Percentiles rank a stretch among this genome's conserved stretches.
Evolutionary conservation across 1,284 basidiomycete species (phyloP).

Genomic region (Apiotrichum mycotoxinovorans): DNA sequence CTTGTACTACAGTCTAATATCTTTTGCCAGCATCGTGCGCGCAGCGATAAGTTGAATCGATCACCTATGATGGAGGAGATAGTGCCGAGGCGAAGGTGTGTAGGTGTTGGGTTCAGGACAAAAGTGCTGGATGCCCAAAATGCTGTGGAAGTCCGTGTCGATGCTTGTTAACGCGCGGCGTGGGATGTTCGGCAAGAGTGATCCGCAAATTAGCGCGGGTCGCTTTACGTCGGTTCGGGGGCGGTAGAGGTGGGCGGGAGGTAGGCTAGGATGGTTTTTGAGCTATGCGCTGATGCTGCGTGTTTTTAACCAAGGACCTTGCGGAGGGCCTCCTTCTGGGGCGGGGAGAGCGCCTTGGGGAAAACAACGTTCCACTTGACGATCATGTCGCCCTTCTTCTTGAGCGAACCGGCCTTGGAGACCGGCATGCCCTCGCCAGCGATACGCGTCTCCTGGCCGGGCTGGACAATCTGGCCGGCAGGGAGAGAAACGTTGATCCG

Average conservation of each 20-base stretch:
- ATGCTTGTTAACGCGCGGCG: too few relatives aligned
- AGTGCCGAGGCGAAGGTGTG: background rate
- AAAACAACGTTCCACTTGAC: conserved; percentile 81
- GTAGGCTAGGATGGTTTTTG: background rate
- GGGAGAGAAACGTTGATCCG: conserved; percentile 68
- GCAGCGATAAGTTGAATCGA: background rate
- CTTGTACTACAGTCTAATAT: conserved; percentile 1
- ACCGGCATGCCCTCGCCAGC: conserved; percentile 86
- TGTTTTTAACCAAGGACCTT: conserved; percentile 56
- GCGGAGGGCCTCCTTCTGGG: conserved; percentile 73
- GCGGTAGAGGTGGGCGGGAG: background rate
- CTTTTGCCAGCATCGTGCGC: background rate
- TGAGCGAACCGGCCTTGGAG: conserved; percentile 67
- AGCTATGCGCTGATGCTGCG: too few relatives aligned
- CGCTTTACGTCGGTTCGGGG: background rate
- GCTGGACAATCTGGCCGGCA: conserved; percentile 67
- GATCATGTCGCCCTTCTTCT: conserved; percentile 76
- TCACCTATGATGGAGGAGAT: background rate
- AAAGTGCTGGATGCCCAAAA: too few relatives aligned
- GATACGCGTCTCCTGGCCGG: conserved; percentile 68
- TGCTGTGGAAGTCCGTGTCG: too few relatives aligned
- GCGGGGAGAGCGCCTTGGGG: conserved; percentile 66
- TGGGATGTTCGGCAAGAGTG: too few relatives aligned
- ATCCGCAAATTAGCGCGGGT: background rate
- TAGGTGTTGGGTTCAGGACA: background rate